Evolutionary conservation across 2,329 filamentous ascomycete species (phyloP).

Genomic region (Pyricularia grisea): DNA sequence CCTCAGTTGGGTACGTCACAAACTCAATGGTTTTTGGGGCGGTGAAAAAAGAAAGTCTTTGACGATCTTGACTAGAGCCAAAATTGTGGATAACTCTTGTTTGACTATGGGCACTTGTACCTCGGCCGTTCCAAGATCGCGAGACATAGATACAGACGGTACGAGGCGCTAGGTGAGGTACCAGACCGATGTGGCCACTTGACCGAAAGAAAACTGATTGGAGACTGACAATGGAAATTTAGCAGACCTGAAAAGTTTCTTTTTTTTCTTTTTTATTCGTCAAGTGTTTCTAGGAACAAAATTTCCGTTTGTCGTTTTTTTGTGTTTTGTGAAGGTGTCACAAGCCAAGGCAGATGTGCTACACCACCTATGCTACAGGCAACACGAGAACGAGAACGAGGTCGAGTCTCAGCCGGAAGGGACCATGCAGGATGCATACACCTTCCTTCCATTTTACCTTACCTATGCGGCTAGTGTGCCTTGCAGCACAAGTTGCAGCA

Average conservation of each 20-base stretch:
- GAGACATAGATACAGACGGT: not conserved
- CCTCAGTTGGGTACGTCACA: not conserved
- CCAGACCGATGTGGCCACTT: not conserved
- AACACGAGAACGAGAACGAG: not conserved
- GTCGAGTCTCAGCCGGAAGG: not conserved
- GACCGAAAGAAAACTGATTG: not conserved
- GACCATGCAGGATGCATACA: not conserved
- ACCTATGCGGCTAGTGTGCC: not conserved
- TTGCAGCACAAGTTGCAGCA: not conserved
- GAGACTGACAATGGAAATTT: not conserved
- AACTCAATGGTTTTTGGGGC: not conserved
- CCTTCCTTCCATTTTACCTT: not conserved
- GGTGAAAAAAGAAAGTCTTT: not conserved
- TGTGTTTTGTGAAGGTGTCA: not conserved
- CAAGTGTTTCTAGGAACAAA: not conserved
- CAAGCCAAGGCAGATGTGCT: not conserved
- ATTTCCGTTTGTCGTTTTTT: not conserved
- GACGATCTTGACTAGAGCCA: not conserved
- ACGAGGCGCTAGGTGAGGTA: not conserved
- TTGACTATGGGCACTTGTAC: not conserved
- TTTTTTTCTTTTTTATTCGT: not conserved
- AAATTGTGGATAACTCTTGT: not conserved
- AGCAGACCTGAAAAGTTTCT: not conserved
- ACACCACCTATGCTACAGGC: not conserved
- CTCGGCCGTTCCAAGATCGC: not conserved